phyloP scores from a whole-genome alignment of 768 basidiomycete genomes.

The Trichaptum fuscoviolaceum region DNA sequence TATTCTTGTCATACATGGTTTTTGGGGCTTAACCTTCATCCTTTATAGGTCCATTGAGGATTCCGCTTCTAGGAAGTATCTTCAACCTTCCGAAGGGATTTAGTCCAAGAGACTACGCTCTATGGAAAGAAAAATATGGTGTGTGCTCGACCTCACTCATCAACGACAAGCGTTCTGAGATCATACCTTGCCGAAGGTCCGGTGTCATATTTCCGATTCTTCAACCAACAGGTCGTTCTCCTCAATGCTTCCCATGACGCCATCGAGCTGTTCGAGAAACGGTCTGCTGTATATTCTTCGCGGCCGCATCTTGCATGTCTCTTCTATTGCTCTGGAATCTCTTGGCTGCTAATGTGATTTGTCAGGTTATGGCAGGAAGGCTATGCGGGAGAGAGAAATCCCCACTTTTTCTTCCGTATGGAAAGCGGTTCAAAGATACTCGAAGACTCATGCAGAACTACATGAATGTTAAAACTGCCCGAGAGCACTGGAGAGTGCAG shows the following conservation, averaged over 20 bases:
- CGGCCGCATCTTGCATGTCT: not conserved
- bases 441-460: not conserved
- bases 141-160: not conserved
- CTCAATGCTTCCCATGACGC: slow-evolving; percentile 12
- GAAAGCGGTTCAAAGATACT: not conserved
- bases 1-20: not conserved
- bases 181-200: not conserved
- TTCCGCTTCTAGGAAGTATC: not conserved
- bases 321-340: no score
- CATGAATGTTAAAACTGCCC: not conserved
- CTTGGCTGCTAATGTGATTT: no score
- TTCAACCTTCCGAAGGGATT: not conserved
- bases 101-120: slow-evolving; percentile 5
- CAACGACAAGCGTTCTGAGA: not conserved
- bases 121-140: slow-evolving; percentile 12
- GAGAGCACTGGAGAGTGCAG: slow-evolving; percentile 1
- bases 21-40: not conserved
- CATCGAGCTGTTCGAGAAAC: slow-evolving; percentile 17
- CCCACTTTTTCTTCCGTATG: not conserved
- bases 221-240: slow-evolving; percentile 13
- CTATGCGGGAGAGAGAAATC: not conserved
- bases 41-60: not conserved
- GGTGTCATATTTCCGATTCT: slow-evolving; percentile 12
- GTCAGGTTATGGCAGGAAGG: not conserved
- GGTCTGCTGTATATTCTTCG: slow-evolving; percentile 14